Conservation (phyloP, 805 yeast species). For the Monosporozyma aquatica region DNA sequence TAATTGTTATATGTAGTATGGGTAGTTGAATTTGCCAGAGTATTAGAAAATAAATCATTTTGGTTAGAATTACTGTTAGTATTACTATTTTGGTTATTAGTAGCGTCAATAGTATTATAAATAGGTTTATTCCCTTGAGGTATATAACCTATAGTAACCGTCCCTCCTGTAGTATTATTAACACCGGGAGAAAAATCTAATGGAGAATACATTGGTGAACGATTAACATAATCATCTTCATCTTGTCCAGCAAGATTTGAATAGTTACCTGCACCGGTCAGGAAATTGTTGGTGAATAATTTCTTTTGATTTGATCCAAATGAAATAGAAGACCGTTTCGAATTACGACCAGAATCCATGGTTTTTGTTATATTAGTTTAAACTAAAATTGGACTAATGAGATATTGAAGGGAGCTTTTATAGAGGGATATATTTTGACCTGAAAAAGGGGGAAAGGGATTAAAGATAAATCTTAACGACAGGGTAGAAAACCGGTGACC, state of each 20-base stretch:
- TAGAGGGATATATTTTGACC: no score
- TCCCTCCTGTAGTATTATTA: no score
- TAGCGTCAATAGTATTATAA: neutral
- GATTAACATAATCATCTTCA: slow-evolving; percentile 4
- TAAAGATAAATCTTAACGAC: no score
- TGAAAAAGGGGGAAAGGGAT: no score
- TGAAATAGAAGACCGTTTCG: slow-evolving; percentile 27
- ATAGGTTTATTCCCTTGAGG: no score
- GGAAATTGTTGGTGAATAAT: slow-evolving; percentile 10
- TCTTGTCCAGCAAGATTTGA: slow-evolving; percentile 7
- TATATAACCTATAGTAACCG: no score
- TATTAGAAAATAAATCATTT: neutral
- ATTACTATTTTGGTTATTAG: neutral
- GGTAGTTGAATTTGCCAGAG: neutral
- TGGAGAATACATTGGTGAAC: slow-evolving; percentile 28
- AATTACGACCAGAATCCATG: slow-evolving; percentile 23
- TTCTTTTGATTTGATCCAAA: slow-evolving; percentile 22
- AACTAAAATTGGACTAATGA: no score
- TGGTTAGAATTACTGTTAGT: neutral
- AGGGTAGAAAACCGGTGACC: no score
- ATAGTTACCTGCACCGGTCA: slow-evolving; percentile 1
- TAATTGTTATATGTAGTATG: neutral
- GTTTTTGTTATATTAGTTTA: neutral
- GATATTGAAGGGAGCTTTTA: no score
- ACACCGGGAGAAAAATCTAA: slow-evolving; percentile 11